Conservation (phyloP, 805 yeast species). For the Kodamaea nitidulidarum region DNA sequence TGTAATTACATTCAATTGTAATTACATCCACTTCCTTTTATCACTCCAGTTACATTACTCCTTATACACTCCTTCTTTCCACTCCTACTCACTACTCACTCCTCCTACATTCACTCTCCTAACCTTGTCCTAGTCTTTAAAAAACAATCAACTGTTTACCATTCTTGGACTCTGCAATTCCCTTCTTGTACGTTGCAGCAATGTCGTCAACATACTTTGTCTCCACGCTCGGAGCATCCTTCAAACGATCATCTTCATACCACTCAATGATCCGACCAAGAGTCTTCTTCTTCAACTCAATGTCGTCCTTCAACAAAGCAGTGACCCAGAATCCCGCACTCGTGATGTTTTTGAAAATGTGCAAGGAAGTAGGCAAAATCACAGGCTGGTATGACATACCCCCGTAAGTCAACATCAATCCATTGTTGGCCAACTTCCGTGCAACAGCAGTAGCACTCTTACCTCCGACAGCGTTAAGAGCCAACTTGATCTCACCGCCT, state of each 20-base stretch:
- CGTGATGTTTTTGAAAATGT: constrained; percentile 83
- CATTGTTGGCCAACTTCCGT: constrained; percentile 71
- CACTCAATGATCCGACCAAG: constrained; percentile 36
- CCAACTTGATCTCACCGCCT: constrained; percentile 61
- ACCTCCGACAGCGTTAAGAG: constrained; percentile 93
- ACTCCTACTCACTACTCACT: too few species aligned
- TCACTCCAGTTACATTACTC: too few species aligned
- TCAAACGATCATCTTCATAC: constrained; percentile 39
- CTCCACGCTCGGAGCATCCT: constrained; percentile 35
- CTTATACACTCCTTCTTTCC: too few species aligned
- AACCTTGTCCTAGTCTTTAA: background rate
- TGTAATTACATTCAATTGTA: too few species aligned
- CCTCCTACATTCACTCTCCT: background rate
- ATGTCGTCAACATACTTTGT: constrained; percentile 19
- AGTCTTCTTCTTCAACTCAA: constrained; percentile 33
- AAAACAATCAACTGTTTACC: constrained; percentile 39
- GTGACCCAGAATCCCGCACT: constrained; percentile 95
- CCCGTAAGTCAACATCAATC: constrained; percentile 86
- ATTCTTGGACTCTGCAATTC: constrained; percentile 28
- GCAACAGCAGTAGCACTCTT: constrained; percentile 76
- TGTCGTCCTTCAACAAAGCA: constrained; percentile 35
- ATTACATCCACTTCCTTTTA: too few species aligned
- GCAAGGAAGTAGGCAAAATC: constrained; percentile 79
- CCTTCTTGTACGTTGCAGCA: constrained; percentile 24
- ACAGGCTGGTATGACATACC: constrained; percentile 98